Conservation (phyloP, 768 basidiomycete species). For the Tricholoma bakamatsutake region DNA sequence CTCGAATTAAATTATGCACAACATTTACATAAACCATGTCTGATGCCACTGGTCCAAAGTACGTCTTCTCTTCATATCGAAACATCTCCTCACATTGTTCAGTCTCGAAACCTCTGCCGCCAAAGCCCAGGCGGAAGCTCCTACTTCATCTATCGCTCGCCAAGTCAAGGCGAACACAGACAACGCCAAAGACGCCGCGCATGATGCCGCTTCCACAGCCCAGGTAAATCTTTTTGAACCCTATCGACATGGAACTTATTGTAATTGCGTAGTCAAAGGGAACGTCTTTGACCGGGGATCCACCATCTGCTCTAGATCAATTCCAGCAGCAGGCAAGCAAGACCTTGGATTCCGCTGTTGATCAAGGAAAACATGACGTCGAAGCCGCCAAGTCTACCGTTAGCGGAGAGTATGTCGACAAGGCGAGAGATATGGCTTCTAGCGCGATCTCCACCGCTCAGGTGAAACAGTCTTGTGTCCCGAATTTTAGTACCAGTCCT, state of each 20-base stretch:
- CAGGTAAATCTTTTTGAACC: slow-evolving; percentile 30
- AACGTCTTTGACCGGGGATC: slow-evolving; percentile 21
- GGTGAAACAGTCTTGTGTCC: slow-evolving; percentile 20
- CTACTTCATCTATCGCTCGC: slow-evolving; percentile 31
- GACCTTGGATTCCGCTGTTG: slow-evolving; percentile 48
- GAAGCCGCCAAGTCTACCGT: slow-evolving; percentile 35
- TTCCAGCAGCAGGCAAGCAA: slow-evolving; percentile 28
- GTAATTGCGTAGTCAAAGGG: slow-evolving; percentile 25
- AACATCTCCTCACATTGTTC: neutral
- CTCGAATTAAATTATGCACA: neutral
- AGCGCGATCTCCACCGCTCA: slow-evolving; percentile 40
- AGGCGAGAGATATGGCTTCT: slow-evolving; percentile 44
- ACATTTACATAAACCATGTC: slow-evolving; percentile 19
- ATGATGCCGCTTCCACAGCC: slow-evolving; percentile 46
- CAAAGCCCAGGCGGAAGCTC: slow-evolving; percentile 42
- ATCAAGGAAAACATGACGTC: slow-evolving; percentile 49
- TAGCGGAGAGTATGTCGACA: slow-evolving; percentile 47
- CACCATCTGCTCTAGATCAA: slow-evolving; percentile 28
- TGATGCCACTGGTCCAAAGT: slow-evolving; percentile 29
- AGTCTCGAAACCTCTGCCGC: slow-evolving; percentile 51
- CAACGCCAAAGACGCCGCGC: slow-evolving; percentile 38
- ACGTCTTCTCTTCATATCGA: slow-evolving; percentile 2
- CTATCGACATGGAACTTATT: neutral
- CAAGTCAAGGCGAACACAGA: slow-evolving; percentile 45
- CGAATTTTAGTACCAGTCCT: neutral